A percentile compares a stretch with the other conserved stretches of the same genome.
These are phyloP conservation scores for Leptographium flavum DNA, from an alignment of 2,329 filamentous ascomycete genomes.

Conservation along the genomic window DNA sequence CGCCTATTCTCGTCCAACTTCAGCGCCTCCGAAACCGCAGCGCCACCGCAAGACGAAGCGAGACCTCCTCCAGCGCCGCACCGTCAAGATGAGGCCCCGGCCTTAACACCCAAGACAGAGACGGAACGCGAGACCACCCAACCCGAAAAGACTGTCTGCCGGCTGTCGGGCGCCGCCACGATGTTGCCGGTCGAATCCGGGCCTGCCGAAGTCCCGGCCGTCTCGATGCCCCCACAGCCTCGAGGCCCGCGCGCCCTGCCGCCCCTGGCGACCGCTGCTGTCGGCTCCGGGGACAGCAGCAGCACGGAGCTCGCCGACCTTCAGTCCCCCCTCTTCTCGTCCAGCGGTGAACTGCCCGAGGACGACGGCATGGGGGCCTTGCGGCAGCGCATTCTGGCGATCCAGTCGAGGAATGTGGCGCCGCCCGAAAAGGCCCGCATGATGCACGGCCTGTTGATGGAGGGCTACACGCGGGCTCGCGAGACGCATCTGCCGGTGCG, in stretches of 20 bases:
- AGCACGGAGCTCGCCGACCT: neutral
- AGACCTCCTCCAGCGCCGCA: constrained; percentile 3
- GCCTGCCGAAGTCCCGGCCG: neutral
- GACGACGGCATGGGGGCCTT: constrained; percentile 65
- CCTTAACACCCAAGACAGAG: constrained; percentile 7
- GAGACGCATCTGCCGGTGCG: constrained; percentile 10
- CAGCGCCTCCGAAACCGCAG: constrained; percentile 19
- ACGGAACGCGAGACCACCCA: neutral
- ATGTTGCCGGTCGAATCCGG: neutral
- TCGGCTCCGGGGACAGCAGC: neutral
- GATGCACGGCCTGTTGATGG: constrained; percentile 57
- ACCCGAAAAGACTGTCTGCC: neutral
- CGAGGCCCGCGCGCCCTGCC: neutral
- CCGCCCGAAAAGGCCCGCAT: constrained; percentile 53
- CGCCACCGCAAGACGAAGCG: constrained; percentile 16
- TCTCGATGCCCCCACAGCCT: neutral
- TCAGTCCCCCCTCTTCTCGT: constrained; percentile 10
- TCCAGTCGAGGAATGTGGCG: constrained; percentile 47
- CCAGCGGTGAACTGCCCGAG: constrained; percentile 40
- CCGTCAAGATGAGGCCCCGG: constrained; percentile 11
- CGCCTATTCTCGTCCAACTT: constrained; percentile 40
- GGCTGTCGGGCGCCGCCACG: neutral
- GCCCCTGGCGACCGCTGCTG: neutral
- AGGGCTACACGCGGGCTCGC: constrained; percentile 43
- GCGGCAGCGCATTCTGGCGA: constrained; percentile 51